These are phyloP conservation scores for Macroventuria anomochaeta DNA, from an alignment of 2,329 filamentous ascomycete species.

Conservation along the genomic window DNA sequence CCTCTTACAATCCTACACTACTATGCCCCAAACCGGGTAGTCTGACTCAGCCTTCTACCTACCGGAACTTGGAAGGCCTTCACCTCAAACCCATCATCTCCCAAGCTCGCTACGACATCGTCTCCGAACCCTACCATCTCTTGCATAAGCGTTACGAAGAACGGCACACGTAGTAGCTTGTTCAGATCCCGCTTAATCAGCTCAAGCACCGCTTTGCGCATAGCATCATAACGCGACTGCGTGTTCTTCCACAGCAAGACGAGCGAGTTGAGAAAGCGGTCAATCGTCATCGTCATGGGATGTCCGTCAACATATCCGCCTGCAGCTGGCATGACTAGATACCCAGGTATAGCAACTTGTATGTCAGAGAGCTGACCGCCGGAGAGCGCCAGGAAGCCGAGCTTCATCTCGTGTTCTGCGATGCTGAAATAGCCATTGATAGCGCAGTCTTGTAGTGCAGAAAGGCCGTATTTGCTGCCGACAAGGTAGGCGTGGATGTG, in stretches of 20 bases:
- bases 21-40: conserved; percentile 2
- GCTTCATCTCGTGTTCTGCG: conserved; percentile 15
- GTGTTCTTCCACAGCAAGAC: conserved; percentile 35
- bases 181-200: conserved; percentile 25
- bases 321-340: not conserved
- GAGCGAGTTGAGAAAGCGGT: conserved; percentile 30
- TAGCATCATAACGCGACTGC: conserved; percentile 10
- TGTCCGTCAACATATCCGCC: not conserved
- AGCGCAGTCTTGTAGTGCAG: conserved; percentile 18
- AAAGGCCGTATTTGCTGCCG: conserved; percentile 29
- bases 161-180: conserved; percentile 18
- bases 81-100: conserved; percentile 30
- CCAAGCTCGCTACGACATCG: conserved; percentile 25
- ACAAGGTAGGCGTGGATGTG: conserved; percentile 36
- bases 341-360: not conserved
- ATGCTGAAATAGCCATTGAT: conserved; percentile 22
- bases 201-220: conserved; percentile 26
- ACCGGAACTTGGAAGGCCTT: conserved; percentile 5
- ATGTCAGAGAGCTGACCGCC: not conserved
- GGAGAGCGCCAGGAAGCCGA: not conserved
- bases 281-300: not conserved
- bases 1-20: not conserved
- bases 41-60: not conserved
- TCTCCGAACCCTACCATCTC: conserved; percentile 21
- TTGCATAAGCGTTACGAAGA: conserved; percentile 26